These are phyloP conservation scores for Talaromyces piceae DNA, from an alignment of 2,329 filamentous ascomycete species.

Conservation along the genomic window DNA sequence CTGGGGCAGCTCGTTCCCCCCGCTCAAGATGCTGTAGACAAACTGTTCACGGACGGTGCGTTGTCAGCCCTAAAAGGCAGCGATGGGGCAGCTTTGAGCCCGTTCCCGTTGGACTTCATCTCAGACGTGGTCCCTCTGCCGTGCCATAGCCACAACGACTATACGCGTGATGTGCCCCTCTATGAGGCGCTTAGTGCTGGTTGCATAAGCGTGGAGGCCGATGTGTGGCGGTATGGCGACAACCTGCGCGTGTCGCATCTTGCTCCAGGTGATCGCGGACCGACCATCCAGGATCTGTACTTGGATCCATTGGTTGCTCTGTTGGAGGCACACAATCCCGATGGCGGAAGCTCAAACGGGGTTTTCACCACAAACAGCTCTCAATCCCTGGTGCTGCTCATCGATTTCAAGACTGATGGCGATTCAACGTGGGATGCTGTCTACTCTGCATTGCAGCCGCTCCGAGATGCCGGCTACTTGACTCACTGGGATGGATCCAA, in stretches of 20 bases:
- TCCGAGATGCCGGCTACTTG: slow-evolving; percentile 38
- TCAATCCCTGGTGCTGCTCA: slow-evolving; percentile 54
- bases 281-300: slow-evolving; percentile 45
- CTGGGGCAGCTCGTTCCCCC: not conserved
- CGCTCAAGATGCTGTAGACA: not conserved
- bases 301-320: slow-evolving; percentile 56
- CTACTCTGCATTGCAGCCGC: slow-evolving; percentile 29
- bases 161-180: slow-evolving; percentile 35
- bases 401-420: slow-evolving; percentile 61
- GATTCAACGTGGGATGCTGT: slow-evolving; percentile 22
- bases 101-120: not conserved
- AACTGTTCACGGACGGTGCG: not conserved
- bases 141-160: slow-evolving; percentile 38
- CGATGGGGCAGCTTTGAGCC: not conserved
- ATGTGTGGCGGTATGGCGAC: slow-evolving; percentile 38
- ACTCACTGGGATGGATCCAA: slow-evolving; percentile 36
- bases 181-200: slow-evolving; percentile 35
- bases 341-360: slow-evolving; percentile 31
- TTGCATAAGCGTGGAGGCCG: slow-evolving; percentile 39
- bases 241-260: slow-evolving; percentile 58
- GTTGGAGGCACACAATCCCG: slow-evolving; percentile 46
- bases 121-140: slow-evolving; percentile 6
- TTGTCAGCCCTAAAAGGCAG: not conserved
- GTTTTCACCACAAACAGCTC: slow-evolving; percentile 48
- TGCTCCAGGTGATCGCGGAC: not conserved